phyloP scores from a whole-genome alignment of 495 filamentous ascomycete species.

The Cercophora newfieldiana region DNA sequence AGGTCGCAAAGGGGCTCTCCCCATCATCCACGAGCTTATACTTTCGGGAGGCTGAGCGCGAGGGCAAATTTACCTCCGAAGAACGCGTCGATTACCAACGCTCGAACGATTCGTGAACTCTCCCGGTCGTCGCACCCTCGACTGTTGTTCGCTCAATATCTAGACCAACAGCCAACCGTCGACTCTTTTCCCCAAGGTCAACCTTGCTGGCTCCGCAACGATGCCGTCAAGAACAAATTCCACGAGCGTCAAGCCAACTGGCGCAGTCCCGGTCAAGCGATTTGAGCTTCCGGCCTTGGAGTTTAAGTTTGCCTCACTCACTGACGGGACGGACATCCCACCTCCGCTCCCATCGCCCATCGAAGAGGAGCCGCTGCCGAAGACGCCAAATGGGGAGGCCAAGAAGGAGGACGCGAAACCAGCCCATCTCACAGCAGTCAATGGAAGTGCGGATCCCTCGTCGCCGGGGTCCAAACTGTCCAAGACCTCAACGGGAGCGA shows the following conservation, averaged over 20 bases:
- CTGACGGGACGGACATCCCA: constrained; percentile 59
- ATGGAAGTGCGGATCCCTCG: constrained; percentile 34
- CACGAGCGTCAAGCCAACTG: constrained; percentile 19
- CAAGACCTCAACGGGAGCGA: constrained; percentile 31
- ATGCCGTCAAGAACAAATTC: constrained; percentile 33
- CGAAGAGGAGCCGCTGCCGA: constrained; percentile 42
- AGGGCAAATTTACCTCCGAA: neutral
- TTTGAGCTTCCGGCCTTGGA: constrained; percentile 57
- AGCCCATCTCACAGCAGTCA: constrained; percentile 21
- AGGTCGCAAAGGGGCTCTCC: neutral
- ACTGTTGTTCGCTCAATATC: neutral
- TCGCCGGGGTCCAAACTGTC: constrained; percentile 36
- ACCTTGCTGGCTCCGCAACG: neutral
- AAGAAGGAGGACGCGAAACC: constrained; percentile 20
- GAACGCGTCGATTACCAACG: neutral
- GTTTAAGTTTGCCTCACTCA: constrained; percentile 53
- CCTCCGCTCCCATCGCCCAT: constrained; percentile 54
- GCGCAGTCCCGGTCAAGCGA: constrained; percentile 35
- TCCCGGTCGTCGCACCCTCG: neutral
- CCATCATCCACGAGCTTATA: neutral
- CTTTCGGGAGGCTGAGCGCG: neutral
- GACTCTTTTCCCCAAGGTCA: neutral
- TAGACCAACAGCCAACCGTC: neutral
- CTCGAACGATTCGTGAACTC: neutral
- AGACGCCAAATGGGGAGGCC: constrained; percentile 30